Conservation (phyloP, 345 rosid genomes). For the Rhodomyrtus tomentosa region DNA sequence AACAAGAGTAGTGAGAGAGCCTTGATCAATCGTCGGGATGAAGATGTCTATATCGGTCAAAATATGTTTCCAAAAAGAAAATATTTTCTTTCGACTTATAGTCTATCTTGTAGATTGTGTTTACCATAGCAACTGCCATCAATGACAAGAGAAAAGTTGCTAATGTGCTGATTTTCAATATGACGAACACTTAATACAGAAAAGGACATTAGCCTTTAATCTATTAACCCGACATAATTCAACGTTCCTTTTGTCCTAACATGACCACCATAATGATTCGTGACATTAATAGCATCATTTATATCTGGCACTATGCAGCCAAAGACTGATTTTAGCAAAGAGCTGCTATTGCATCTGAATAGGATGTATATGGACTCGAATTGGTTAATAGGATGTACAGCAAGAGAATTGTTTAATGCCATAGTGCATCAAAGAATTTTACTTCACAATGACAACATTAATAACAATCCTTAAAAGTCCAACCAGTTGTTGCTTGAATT, state of each 20-base stretch:
- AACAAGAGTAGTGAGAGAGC: not conserved
- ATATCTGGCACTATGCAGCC: not conserved
- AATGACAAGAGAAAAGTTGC: not conserved
- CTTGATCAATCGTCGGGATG: not conserved
- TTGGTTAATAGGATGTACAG: not conserved
- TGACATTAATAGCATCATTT: not conserved
- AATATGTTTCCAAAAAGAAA: not conserved
- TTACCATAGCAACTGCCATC: not conserved
- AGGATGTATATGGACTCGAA: not conserved
- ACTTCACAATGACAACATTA: not conserved
- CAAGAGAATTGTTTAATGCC: not conserved
- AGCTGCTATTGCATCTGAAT: not conserved
- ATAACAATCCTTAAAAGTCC: not conserved
- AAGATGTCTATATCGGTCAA: not conserved
- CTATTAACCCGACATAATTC: not conserved
- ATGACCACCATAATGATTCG: not conserved
- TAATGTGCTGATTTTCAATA: not conserved
- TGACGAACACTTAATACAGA: not conserved
- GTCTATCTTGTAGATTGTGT: not conserved
- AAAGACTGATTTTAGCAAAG: not conserved
- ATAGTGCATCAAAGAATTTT: not conserved
- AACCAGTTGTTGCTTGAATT: not conserved
- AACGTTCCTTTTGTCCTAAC: not conserved
- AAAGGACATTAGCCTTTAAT: not conserved
- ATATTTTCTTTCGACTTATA: not conserved